These are phyloP conservation scores for Flaveria sonorensis DNA, from an alignment of 129 eudicot species.

Conservation along the genomic window DNA sequence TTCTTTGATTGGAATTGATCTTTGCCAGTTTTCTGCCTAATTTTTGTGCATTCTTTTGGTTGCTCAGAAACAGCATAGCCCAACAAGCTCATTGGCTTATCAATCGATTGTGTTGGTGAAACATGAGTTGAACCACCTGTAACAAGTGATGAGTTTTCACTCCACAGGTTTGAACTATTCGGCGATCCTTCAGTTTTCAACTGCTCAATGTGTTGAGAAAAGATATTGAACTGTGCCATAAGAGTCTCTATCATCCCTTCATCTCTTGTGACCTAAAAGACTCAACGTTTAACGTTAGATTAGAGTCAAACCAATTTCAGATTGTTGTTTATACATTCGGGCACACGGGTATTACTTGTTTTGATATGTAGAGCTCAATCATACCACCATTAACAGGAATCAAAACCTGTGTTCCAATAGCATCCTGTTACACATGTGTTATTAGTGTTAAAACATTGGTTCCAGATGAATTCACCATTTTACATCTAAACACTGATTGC, in stretches of 20 bases:
- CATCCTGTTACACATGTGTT: slow-evolving; percentile 43
- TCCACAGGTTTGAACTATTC: slow-evolving; percentile 48
- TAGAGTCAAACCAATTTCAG: not conserved
- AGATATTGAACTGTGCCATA: slow-evolving; percentile 38
- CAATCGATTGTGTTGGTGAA: slow-evolving; percentile 47
- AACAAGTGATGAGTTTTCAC: slow-evolving; percentile 36
- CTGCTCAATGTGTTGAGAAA: slow-evolving; percentile 14
- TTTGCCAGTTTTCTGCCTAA: slow-evolving; percentile 33
- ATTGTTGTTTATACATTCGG: not conserved
- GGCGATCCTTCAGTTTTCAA: slow-evolving; percentile 57
- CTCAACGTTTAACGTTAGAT: not conserved
- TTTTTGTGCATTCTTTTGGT: slow-evolving; percentile 28
- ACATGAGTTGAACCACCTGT: slow-evolving; percentile 37
- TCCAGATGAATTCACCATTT: not conserved
- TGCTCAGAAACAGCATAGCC: slow-evolving; percentile 8
- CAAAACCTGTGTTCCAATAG: slow-evolving; percentile 64
- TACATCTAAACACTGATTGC: not conserved
- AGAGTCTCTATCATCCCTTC: slow-evolving; percentile 51
- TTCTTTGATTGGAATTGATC: slow-evolving; percentile 65
- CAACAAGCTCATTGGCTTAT: slow-evolving; percentile 14
- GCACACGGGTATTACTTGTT: slow-evolving; percentile 47
- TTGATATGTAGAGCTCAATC: slow-evolving; percentile 67
- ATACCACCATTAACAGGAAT: slow-evolving; percentile 71
- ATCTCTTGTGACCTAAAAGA: slow-evolving; percentile 63
- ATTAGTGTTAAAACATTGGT: not conserved